These are phyloP conservation scores for Tetrahymena thermophila DNA, from an alignment of 73 alveolate species.

Conservation along the genomic window DNA sequence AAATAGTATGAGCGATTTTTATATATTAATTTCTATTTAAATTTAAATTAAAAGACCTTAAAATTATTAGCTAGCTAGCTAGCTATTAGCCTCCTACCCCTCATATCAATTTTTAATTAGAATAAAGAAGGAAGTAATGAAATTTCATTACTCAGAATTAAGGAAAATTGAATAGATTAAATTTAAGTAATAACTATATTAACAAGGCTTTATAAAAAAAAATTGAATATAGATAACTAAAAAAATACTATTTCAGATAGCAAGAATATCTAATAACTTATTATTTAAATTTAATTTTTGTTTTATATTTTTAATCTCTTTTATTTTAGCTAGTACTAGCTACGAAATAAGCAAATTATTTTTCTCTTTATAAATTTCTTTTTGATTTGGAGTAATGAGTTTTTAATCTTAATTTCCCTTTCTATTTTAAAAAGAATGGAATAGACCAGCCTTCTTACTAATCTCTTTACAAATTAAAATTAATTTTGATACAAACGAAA, in stretches of 20 bases:
- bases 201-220: too few relatives aligned
- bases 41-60: neutral
- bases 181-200: neutral
- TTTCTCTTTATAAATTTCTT: neutral
- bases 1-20: neutral
- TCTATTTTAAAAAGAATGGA: neutral
- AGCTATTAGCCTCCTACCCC: neutral
- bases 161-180: neutral
- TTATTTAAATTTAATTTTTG: too few relatives aligned
- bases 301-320: neutral
- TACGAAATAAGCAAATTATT: too few relatives aligned
- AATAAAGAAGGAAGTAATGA: neutral
- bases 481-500: too few relatives aligned
- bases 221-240: neutral
- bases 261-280: neutral
- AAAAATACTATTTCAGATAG: neutral
- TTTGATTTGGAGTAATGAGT: neutral
- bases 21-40: too few relatives aligned
- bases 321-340: neutral
- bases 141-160: neutral
- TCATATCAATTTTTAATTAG: neutral
- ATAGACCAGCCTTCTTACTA: neutral
- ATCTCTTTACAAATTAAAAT: neutral
- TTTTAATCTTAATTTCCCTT: neutral
- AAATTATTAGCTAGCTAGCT: too few relatives aligned